Evolutionary conservation across 176 grass and related monocot genomes (phyloP).

Genomic region (Raddia distichophylla): DNA sequence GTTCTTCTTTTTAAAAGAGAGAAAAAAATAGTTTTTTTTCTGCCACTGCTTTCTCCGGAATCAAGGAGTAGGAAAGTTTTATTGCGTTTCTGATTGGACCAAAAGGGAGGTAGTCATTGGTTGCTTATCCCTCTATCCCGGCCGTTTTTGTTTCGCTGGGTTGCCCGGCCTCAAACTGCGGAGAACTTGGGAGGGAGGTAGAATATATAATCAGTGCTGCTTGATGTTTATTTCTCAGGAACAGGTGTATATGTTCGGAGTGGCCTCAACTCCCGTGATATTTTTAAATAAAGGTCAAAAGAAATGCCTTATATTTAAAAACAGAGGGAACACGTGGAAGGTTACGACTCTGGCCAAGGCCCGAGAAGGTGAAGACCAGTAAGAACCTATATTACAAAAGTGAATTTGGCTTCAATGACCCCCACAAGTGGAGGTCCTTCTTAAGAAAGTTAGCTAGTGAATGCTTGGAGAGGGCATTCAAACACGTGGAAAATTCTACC

Average conservation of each 20-base stretch:
- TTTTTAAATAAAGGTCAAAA: too few species aligned
- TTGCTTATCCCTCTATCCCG: constrained; percentile 28
- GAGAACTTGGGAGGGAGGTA: not conserved
- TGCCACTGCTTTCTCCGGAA: constrained; percentile 10
- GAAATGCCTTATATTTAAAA: too few species aligned
- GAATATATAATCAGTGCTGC: not conserved
- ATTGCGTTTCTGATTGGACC: constrained; percentile 31
- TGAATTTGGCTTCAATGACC: too few species aligned
- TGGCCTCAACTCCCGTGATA: too few species aligned
- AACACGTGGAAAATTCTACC: too few species aligned
- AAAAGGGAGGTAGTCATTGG: constrained; percentile 36
- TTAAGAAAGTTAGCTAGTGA: too few species aligned
- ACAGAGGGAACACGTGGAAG: too few species aligned
- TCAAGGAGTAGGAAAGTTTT: not conserved
- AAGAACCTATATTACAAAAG: too few species aligned
- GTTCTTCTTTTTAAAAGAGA: not conserved
- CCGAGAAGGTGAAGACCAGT: too few species aligned
- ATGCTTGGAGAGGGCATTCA: too few species aligned
- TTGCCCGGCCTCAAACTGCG: constrained; percentile 39
- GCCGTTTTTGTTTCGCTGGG: constrained; percentile 22
- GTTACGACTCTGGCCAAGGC: too few species aligned
- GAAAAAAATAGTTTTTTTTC: not conserved
- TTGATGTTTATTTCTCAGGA: not conserved
- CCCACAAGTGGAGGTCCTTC: too few species aligned
- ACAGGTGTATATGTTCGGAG: not conserved